Base-by-base conservation (phyloP, 1,284 basidiomycete species). In the Uromyces viciae-fabae region DNA sequence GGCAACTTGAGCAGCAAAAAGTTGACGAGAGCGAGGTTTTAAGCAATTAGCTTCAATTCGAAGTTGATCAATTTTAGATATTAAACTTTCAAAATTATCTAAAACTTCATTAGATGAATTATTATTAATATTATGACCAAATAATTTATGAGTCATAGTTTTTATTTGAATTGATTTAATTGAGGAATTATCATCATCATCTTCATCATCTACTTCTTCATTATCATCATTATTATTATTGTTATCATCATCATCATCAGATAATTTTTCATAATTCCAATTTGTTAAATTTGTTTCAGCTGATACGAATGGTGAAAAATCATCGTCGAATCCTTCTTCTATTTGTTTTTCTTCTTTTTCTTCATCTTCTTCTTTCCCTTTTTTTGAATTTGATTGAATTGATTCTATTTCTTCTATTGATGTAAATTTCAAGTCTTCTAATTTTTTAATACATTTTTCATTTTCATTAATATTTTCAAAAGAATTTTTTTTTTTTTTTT, bases 281-380 rank as follows among this genome's bases (percentile, higher is more conserved):
- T 36, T 17, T n/a, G 64, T 66, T 58, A 31, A 58, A 42, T 31
- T 71, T 19, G 68, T 71, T 33, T 28, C 68, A 49, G 68, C 68
- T 3, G n/a, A 43, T 7, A 71, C 43, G 33, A 71, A 71, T 3
- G 40, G 38, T 25, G n/a, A 28, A 52, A 71, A 71, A 52, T 71
- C 68, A 28, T 71, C 68, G 11, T 71, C 68, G 22, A 71, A 71
- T 3, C 3, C 9, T 8, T 49, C 38, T 17, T 7, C 31, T 56
- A 17, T 62, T 36, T 33, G 25, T 19, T 17, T n/a, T n/a, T n/a
- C n/a, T n/a, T n/a, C n/a, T n/a, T n/a, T n/a, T n/a, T n/a, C n/a
- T n/a, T n/a, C n/a, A n/a, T n/a, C n/a, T n/a, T n/a, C n/a, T n/a
- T n/a, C n/a, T n/a, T n/a, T n/a, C n/a, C n/a, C n/a, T n/a, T n/a